Conservation (phyloP, 345 rosid species). For the Odontarrhena argentea region DNA sequence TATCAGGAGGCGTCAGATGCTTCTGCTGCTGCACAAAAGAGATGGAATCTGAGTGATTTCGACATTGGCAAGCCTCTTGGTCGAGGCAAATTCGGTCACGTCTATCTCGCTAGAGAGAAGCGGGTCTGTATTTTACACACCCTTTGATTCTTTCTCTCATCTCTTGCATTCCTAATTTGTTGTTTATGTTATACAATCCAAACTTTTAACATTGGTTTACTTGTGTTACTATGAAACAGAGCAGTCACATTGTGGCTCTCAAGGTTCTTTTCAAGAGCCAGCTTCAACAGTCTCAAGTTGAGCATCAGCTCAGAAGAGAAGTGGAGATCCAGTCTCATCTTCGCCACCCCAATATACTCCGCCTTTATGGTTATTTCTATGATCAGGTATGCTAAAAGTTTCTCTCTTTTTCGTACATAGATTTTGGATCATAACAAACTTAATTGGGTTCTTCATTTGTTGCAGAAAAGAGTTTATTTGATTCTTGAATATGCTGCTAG, state of each 20-base stretch:
- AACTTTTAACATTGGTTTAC: neutral
- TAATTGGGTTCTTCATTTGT: constrained; percentile 8
- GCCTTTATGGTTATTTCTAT: constrained; percentile 94
- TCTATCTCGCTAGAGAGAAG: constrained; percentile 90
- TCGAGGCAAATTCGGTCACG: constrained; percentile 94
- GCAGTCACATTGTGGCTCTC: constrained; percentile 89
- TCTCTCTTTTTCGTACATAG: neutral
- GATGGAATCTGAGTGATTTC: constrained; percentile 88
- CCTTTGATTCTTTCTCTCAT: neutral
- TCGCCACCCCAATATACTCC: constrained; percentile 80
- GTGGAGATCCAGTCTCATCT: constrained; percentile 98
- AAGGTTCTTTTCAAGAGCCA: constrained; percentile 96
- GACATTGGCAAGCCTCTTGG: constrained; percentile 97
- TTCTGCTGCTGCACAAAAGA: constrained; percentile 55
- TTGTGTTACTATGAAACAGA: constrained; percentile 49
- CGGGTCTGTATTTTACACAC: constrained; percentile 48
- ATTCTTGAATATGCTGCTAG: constrained; percentile 93
- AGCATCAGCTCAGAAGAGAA: constrained; percentile 94
- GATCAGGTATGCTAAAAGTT: constrained; percentile 64
- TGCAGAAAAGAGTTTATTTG: constrained; percentile 91
- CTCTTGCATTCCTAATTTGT: neutral
- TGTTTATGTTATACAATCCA: neutral
- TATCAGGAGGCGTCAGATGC: constrained; percentile 63
- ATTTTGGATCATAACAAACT: neutral
- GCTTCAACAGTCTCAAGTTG: constrained; percentile 94